Percentiles rank a stretch among this genome's conserved stretches.
Evolutionary conservation across 306 rosid genomes (phyloP).

Genomic region (Prunus mongolica): DNA sequence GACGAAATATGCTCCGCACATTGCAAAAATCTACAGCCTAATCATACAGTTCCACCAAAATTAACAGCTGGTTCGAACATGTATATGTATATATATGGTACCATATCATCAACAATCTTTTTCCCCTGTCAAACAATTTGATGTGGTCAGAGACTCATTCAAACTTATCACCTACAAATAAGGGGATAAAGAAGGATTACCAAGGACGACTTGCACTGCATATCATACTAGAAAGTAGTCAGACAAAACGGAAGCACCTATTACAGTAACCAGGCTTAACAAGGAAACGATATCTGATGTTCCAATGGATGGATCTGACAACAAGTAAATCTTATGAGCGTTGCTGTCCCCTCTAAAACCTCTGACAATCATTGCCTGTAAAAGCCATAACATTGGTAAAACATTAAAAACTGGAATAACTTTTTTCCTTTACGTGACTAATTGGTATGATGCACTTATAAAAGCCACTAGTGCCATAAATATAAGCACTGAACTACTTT

Average conservation of each 20-base stretch:
- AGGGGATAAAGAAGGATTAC: conserved; percentile 1
- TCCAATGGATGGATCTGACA: conserved; percentile 71
- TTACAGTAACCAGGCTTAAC: conserved; percentile 49
- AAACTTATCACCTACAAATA: conserved; percentile 17
- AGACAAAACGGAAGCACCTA: conserved; percentile 61
- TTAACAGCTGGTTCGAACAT: background rate
- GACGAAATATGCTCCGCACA: background rate
- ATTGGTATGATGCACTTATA: background rate
- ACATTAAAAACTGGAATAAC: background rate
- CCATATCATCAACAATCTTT: background rate
- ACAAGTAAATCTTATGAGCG: conserved; percentile 65
- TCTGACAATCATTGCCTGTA: conserved; percentile 95
- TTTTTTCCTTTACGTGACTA: background rate
- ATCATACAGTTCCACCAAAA: background rate
- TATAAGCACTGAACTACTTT: background rate
- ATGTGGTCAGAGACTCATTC: background rate
- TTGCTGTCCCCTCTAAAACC: conserved; percentile 84
- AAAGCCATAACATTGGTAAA: conserved; percentile 7
- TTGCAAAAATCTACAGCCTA: background rate
- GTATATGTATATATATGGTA: background rate
- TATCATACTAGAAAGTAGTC: conserved; percentile 59
- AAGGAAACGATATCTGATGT: conserved; percentile 53
- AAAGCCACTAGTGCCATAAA: background rate
- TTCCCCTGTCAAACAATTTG: conserved; percentile 4
- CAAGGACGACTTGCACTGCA: conserved; percentile 5